phyloP scores from a whole-genome alignment of 805 yeast genomes.

The Candida boleticola region DNA sequence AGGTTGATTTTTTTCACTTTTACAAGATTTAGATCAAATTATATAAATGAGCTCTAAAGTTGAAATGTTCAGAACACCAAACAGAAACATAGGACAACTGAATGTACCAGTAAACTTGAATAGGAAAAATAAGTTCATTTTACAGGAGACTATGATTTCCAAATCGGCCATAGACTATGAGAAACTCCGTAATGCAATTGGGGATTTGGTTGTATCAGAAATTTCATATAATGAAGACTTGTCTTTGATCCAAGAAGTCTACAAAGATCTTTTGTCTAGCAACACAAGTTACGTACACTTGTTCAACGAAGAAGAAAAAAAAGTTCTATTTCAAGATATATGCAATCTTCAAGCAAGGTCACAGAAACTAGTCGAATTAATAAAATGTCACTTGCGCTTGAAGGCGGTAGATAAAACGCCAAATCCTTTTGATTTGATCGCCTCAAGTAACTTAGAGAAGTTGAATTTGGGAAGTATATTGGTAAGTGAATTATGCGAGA shows the following conservation, averaged over 20 bases:
- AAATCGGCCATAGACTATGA: no score
- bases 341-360: neutral
- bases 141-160: no score
- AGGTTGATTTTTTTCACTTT: no score
- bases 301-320: neutral
- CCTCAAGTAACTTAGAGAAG: neutral
- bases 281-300: neutral
- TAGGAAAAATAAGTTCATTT: no score
- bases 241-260: neutral
- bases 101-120: no score
- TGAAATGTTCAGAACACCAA: no score
- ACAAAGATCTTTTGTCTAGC: neutral
- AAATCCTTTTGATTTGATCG: no score
- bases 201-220: no score
- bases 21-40: no score
- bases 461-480: neutral
- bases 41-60: no score
- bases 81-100: no score
- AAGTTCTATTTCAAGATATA: conserved; percentile 1
- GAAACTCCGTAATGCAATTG: no score
- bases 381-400: neutral
- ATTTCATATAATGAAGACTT: neutral
- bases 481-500: neutral
- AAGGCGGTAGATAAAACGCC: neutral
- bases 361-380: neutral